A percentile compares a stretch with the other conserved stretches of the same genome.
Conservation (phyloP, 2,329 filamentous ascomycete genomes). For the Fusarium ambrosium region DNA sequence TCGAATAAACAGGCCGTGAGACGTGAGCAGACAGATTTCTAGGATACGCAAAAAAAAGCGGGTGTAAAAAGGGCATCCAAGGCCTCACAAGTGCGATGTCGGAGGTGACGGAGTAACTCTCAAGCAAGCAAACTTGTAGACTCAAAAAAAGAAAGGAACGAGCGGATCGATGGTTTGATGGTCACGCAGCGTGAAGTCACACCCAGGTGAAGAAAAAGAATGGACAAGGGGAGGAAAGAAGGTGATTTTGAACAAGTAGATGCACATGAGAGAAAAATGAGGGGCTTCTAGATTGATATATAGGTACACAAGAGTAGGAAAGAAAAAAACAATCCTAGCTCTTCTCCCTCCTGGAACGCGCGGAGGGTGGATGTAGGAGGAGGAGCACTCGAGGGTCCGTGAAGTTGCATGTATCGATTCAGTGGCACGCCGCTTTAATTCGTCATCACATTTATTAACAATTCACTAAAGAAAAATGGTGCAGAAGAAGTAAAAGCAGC, state of each 20-base stretch:
- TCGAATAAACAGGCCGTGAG: conserved; percentile 5
- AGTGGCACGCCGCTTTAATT: not conserved
- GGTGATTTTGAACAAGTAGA: not conserved
- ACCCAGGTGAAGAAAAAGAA: not conserved
- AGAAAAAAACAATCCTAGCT: not conserved
- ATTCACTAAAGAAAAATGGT: not conserved
- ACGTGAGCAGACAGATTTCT: not conserved
- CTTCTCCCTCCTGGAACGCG: conserved; percentile 3
- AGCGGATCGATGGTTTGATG: not conserved
- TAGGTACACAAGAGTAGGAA: not conserved
- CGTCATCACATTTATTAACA: not conserved
- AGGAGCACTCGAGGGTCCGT: conserved; percentile 3
- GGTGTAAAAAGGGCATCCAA: not conserved
- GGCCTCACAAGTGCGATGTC: conserved; percentile 15
- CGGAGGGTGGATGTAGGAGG: conserved; percentile 21
- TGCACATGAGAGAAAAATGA: not conserved
- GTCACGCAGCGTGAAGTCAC: conserved; percentile 5
- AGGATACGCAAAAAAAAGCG: conserved; percentile 9
- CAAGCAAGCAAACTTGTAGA: not conserved
- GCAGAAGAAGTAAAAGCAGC: not conserved
- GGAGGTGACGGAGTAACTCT: not conserved
- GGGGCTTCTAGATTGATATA: conserved; percentile 16
- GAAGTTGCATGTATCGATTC: not conserved
- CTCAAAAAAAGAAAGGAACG: conserved; percentile 5
- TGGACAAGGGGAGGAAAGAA: not conserved